These are phyloP conservation scores for Populus pruinosa DNA, from an alignment of 345 rosid species.

Conservation along the genomic window DNA sequence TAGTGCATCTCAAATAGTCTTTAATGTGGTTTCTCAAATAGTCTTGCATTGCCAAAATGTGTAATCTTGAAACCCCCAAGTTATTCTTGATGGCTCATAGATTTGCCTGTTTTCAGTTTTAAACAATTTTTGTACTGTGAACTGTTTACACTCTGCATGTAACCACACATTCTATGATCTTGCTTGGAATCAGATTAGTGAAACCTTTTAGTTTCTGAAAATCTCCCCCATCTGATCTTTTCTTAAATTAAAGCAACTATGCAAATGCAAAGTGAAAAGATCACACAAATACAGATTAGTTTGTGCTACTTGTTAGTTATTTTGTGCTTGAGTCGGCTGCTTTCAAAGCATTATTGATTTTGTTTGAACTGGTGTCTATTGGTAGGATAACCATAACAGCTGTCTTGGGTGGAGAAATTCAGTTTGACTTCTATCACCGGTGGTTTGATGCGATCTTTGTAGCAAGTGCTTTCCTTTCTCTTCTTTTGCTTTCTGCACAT, in stretches of 20 bases:
- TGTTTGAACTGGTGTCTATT: slow-evolving; percentile 19
- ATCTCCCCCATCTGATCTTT: background rate
- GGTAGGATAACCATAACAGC: slow-evolving; percentile 91
- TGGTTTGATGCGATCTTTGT: slow-evolving; percentile 97
- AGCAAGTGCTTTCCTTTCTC: slow-evolving; percentile 93
- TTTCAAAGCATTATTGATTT: background rate
- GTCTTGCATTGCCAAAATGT: background rate
- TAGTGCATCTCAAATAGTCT: background rate
- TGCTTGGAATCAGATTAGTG: background rate
- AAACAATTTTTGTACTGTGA: background rate
- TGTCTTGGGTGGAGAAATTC: slow-evolving; percentile 95
- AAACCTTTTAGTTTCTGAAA: background rate
- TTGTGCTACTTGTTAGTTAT: background rate
- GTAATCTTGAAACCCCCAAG: background rate
- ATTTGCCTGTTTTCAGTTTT: background rate
- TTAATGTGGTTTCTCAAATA: background rate
- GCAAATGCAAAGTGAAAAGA: background rate
- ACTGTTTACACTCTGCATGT: background rate
- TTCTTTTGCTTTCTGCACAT: slow-evolving; percentile 88
- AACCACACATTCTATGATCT: background rate
- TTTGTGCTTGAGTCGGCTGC: background rate
- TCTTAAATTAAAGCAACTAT: background rate
- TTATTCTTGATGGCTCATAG: background rate
- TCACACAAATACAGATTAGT: background rate
- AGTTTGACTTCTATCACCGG: slow-evolving; percentile 93